These are phyloP conservation scores for Phaeophleospora eucalypticola DNA, from an alignment of 2,329 filamentous ascomycete genomes.

Conservation along the genomic window DNA sequence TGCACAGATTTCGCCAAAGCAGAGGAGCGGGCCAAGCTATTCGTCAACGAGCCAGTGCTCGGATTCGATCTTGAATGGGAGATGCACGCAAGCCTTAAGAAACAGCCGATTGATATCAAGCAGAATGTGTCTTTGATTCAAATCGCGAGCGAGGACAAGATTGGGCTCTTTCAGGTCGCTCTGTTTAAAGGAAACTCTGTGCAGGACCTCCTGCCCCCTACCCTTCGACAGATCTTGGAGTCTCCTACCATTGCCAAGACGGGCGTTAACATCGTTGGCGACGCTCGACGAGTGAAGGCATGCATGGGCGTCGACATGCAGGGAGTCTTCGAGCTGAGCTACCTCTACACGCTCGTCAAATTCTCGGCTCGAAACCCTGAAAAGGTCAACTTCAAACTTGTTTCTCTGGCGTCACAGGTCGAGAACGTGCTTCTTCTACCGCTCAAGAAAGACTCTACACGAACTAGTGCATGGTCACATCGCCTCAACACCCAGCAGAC, in stretches of 20 bases:
- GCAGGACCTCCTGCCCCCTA: slow-evolving; percentile 63
- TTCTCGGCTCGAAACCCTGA: slow-evolving; percentile 53
- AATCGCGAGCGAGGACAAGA: slow-evolving; percentile 68
- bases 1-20: slow-evolving; percentile 65
- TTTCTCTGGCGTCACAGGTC: slow-evolving; percentile 66
- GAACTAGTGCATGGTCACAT: slow-evolving; percentile 70
- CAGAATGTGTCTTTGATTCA: slow-evolving; percentile 78
- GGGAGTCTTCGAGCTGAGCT: slow-evolving; percentile 75
- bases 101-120: slow-evolving; percentile 45
- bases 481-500: slow-evolving; percentile 62
- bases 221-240: slow-evolving; percentile 68
- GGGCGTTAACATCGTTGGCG: slow-evolving; percentile 71
- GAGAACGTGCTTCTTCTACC: slow-evolving; percentile 68
- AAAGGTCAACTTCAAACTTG: slow-evolving; percentile 61
- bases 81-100: slow-evolving; percentile 31
- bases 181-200: slow-evolving; percentile 40
- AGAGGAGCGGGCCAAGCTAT: slow-evolving; percentile 63
- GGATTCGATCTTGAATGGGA: slow-evolving; percentile 92
- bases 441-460: slow-evolving; percentile 70
- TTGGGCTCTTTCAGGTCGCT: slow-evolving; percentile 79
- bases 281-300: slow-evolving; percentile 60
- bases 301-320: slow-evolving; percentile 60
- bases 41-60: slow-evolving; percentile 65
- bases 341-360: slow-evolving; percentile 74
- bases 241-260: slow-evolving; percentile 65